Percentiles rank a stretch among this genome's conserved stretches.
These are phyloP conservation scores for Pholiota molesta DNA, from an alignment of 768 basidiomycete genomes.

Conservation along the genomic window DNA sequence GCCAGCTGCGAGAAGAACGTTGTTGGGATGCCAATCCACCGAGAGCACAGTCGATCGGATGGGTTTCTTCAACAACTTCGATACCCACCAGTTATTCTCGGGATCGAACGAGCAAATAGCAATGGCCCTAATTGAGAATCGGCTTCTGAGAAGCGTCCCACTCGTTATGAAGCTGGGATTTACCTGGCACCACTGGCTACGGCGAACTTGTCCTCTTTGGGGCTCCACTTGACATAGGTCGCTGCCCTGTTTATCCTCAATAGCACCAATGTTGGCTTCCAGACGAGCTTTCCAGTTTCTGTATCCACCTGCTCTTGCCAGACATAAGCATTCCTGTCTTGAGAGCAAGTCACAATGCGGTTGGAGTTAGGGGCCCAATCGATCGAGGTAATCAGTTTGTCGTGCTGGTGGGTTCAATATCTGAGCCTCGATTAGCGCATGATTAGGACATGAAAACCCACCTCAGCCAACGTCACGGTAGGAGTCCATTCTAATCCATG, in stretches of 20 bases:
- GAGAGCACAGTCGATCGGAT: conserved; percentile 92
- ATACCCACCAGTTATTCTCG: conserved; percentile 99
- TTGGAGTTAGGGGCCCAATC: conserved; percentile 98
- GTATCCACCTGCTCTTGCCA: conserved; percentile 87
- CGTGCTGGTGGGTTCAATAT: conserved; percentile 63
- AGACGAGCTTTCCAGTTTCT: conserved; percentile 67
- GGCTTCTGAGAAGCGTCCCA: too few relatives aligned
- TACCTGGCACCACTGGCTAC: conserved; percentile 96
- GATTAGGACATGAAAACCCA: conserved; percentile 31
- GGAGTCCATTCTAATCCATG: conserved; percentile 69
- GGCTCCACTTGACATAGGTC: conserved; percentile 95
- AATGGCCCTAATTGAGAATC: conserved; percentile 63
- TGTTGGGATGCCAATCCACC: conserved; percentile 99
- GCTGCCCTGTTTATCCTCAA: conserved; percentile 95
- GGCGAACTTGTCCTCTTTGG: conserved; percentile 97
- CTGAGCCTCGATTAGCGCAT: neutral
- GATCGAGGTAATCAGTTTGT: conserved; percentile 96
- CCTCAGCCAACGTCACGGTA: conserved; percentile 85
- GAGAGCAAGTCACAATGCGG: conserved; percentile 98
- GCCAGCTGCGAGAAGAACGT: conserved; percentile 95
- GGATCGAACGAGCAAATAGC: conserved; percentile 96
- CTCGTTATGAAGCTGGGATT: conserved; percentile 5
- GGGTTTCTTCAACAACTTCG: conserved; percentile 96
- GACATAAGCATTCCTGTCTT: conserved; percentile 98
- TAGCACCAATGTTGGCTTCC: conserved; percentile 97